phyloP scores from a whole-genome alignment of 495 filamentous ascomycete species.

The Aspergillus olivimuriae region DNA sequence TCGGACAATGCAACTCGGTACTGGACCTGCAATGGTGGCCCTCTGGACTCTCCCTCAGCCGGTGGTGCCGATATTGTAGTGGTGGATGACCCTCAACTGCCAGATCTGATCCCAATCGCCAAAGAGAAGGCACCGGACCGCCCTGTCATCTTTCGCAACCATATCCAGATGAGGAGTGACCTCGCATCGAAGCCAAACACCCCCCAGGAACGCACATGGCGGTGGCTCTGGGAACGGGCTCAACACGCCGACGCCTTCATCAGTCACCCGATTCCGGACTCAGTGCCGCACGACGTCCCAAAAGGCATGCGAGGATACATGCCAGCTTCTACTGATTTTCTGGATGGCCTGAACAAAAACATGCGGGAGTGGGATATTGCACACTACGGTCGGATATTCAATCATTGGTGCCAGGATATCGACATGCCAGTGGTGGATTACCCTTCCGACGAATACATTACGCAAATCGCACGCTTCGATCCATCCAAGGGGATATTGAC shows the following conservation, averaged over 20 bases:
- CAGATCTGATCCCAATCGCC: constrained; percentile 69
- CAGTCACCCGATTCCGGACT: constrained; percentile 71
- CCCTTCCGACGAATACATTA: constrained; percentile 66
- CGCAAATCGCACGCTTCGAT: constrained; percentile 82
- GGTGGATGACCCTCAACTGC: constrained; percentile 88
- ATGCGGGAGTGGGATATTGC: constrained; percentile 67
- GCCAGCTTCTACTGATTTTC: constrained; percentile 83
- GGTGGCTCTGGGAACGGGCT: constrained; percentile 68
- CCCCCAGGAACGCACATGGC: constrained; percentile 71
- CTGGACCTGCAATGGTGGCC: constrained; percentile 65
- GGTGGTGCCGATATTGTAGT: constrained; percentile 78
- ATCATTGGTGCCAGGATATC: constrained; percentile 49
- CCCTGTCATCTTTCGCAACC: constrained; percentile 72
- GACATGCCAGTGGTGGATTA: constrained; percentile 57
- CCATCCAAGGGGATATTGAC: constrained; percentile 81
- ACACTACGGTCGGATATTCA: constrained; percentile 72
- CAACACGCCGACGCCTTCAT: constrained; percentile 73
- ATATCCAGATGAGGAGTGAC: constrained; percentile 81
- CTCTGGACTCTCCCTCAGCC: constrained; percentile 54
- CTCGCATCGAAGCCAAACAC: constrained; percentile 55
- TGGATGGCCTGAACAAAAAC: constrained; percentile 81
- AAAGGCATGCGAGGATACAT: constrained; percentile 64
- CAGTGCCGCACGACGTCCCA: constrained; percentile 67
- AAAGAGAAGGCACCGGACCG: constrained; percentile 64
- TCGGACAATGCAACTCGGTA: constrained; percentile 67